These are phyloP conservation scores for Backusella parvicylindrica DNA, from an alignment of 192 early-diverging fungal species.

Conservation along the genomic window DNA sequence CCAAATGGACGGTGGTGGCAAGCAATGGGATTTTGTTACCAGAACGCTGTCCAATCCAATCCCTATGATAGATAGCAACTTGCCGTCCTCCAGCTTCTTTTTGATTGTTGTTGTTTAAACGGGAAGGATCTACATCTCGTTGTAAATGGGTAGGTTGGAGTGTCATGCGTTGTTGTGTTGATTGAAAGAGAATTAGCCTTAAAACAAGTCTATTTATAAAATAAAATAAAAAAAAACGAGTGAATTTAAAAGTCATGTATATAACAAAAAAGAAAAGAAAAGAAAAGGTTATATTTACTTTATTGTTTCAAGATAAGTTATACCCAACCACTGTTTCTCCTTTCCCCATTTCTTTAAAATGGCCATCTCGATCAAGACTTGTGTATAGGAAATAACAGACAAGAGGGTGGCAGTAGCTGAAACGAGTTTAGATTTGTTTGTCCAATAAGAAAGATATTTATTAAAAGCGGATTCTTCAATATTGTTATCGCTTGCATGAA, in stretches of 20 bases:
- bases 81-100: constrained; percentile 4
- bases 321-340: constrained; percentile 10
- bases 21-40: constrained; percentile 2
- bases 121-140: constrained; percentile 61
- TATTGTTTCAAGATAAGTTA: constrained; percentile 18
- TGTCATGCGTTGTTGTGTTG: constrained; percentile 54
- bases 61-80: constrained; percentile 8
- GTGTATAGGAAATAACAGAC: constrained; percentile 50
- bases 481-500: constrained; percentile 20
- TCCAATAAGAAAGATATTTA: constrained; percentile 68
- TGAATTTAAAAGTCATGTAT: background rate
- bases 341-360: constrained; percentile 22
- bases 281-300: constrained; percentile 15
- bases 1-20: background rate
- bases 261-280: background rate
- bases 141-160: constrained; percentile 60
- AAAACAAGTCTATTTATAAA: constrained; percentile 36
- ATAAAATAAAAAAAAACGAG: background rate
- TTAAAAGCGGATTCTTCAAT: constrained; percentile 51
- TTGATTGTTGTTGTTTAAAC: constrained; percentile 24
- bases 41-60: constrained; percentile 37
- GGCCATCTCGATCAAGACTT: constrained; percentile 34
- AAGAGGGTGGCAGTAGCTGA: constrained; percentile 51
- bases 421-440: constrained; percentile 10
- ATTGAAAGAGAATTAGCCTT: constrained; percentile 47